A percentile compares a stretch with the other conserved stretches of the same genome.
These are phyloP conservation scores for Sphagnurus paluster DNA, from an alignment of 1,284 basidiomycete genomes.

Conservation along the genomic window DNA sequence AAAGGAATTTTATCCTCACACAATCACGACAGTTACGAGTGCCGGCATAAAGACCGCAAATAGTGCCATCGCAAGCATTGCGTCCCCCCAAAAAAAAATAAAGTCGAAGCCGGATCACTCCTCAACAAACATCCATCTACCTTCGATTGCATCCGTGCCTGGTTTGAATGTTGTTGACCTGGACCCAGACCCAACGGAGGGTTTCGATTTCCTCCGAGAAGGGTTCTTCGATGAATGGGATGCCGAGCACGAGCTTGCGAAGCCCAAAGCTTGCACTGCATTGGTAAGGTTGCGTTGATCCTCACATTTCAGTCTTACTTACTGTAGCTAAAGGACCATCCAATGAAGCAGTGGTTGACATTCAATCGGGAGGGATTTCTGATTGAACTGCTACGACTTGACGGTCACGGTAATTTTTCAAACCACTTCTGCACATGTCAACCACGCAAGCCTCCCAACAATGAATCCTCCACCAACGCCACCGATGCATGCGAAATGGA, in stretches of 20 bases:
- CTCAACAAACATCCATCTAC: too few species aligned
- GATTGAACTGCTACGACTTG: background rate
- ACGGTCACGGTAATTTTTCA: background rate
- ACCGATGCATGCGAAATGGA: too few species aligned
- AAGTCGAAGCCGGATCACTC: too few species aligned
- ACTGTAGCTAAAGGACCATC: background rate
- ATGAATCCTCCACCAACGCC: too few species aligned
- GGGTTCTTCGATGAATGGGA: background rate
- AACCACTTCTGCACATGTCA: background rate
- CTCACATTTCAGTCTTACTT: background rate
- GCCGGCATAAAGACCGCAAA: too few species aligned
- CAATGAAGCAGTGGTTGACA: background rate
- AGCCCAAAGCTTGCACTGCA: background rate
- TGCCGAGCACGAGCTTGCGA: background rate
- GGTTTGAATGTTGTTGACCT: too few species aligned
- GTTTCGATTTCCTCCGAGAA: background rate
- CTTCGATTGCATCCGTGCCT: too few species aligned
- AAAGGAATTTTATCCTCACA: too few species aligned
- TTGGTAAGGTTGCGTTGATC: background rate
- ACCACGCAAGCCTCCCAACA: background rate
- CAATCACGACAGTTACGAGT: too few species aligned
- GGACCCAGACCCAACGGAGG: too few species aligned
- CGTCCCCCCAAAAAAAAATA: too few species aligned
- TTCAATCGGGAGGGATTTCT: background rate
- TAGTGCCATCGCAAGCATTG: too few species aligned